Base-by-base conservation (phyloP, 805 yeast species). In the Lachancea meyersii region DNA sequence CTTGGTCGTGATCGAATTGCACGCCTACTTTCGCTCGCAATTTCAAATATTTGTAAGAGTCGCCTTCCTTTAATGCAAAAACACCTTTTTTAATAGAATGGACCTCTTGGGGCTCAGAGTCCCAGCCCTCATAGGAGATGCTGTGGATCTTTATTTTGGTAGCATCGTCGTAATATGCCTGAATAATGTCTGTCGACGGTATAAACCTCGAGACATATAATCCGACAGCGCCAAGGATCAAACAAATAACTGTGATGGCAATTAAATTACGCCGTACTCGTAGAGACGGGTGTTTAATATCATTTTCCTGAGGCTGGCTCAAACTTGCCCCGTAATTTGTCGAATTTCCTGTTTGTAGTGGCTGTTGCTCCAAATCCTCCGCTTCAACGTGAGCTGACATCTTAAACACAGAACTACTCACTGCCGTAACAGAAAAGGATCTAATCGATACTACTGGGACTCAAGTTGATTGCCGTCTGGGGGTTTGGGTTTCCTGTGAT, bases 121-220 rank as follows among this genome's bases (percentile, higher is more conserved):
- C 45, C 65, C 65, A 61, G 1, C 64, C 65, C 31, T 59, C 61
- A 8, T 60, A 31, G 21, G 49, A 50, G 7, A 60, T 38, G 11
- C 49, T 50, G 1, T 41, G 33, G 3, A 61, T 30, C 22, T 57
- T 31, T 18, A 55, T 44, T 18, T 54, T 42, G 2, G 65, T 53
- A 10, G 31, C 44, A 24, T 41, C 40, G 14, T 35, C 40, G 23
- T 31, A 41, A 16, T 41, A 41, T 5, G 18, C 13, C 36, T 35
- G 33, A 16, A 41, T 31, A n/a, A 27, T 21, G 2, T 35, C 36
- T 16, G 19, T 10, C 2, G 44, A 41, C 4, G 44, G 44, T 5
- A 39, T 18, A 14, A 22, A 32, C 18, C 37, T 17, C 10, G 26
- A 21, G 16, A 14, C 31, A 30, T 31, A 39, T 18, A 28, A 9